Evolutionary conservation across 1,139 yeast genomes (phyloP).

Genomic region (Pichia terricola): DNA sequence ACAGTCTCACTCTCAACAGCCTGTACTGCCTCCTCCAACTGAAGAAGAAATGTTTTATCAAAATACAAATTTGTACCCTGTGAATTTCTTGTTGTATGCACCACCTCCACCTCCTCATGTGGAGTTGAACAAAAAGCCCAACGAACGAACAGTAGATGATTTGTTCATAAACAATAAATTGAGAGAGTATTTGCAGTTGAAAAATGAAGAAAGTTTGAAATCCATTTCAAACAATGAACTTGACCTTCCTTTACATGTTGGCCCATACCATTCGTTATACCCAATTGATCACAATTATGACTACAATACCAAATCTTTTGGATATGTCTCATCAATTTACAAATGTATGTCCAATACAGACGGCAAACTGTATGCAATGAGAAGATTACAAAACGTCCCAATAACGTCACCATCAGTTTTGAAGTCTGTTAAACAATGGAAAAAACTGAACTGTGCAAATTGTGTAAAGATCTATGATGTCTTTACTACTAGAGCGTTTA

Average conservation of each 20-base stretch:
- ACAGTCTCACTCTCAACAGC: no score
- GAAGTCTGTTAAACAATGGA: conserved; percentile 43
- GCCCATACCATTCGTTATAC: conserved; percentile 74
- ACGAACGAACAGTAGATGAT: conserved; percentile 60
- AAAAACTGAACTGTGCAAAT: conserved; percentile 41
- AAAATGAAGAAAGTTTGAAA: conserved; percentile 76
- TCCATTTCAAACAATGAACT: conserved; percentile 43
- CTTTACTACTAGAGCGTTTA: conserved; percentile 81
- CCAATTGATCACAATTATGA: conserved; percentile 66
- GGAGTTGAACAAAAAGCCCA: conserved; percentile 48
- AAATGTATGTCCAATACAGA: conserved; percentile 74
- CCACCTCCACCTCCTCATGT: conserved; percentile 79
- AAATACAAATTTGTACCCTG: conserved; percentile 38
- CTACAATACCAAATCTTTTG: conserved; percentile 45
- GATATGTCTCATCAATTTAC: conserved; percentile 51
- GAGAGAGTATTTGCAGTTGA: conserved; percentile 61
- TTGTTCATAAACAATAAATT: conserved; percentile 67
- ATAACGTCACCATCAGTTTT: conserved; percentile 52
- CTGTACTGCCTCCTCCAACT: conserved; percentile 6
- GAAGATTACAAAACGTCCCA: conserved; percentile 60
- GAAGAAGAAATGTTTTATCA: conserved; percentile 23
- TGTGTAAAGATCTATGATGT: conserved; percentile 68
- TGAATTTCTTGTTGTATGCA: conserved; percentile 83
- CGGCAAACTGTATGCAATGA: conserved; percentile 68
- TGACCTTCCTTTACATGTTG: conserved; percentile 66